These are phyloP conservation scores for Trichocladium uniseriatum DNA, from an alignment of 495 filamentous ascomycete genomes.

Conservation along the genomic window DNA sequence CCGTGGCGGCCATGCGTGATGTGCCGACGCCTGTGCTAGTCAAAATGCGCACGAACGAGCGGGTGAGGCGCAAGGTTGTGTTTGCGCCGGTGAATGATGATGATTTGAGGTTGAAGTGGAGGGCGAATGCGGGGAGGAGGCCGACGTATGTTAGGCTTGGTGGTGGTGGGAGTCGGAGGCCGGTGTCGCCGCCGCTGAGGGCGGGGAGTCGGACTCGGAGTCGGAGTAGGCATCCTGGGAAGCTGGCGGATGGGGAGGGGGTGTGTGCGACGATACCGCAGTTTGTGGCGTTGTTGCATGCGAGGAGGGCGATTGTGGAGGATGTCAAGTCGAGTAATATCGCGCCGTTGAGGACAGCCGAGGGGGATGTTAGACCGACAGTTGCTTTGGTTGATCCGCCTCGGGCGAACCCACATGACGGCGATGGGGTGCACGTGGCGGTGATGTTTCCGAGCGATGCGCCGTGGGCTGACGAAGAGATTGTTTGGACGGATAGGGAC, in stretches of 20 bases:
- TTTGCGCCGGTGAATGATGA: slow-evolving; percentile 17
- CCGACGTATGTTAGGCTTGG: slow-evolving; percentile 16
- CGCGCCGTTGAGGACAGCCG: neutral
- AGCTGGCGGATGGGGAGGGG: slow-evolving; percentile 13
- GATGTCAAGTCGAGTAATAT: slow-evolving; percentile 8
- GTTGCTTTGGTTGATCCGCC: slow-evolving; percentile 13
- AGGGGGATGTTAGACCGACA: neutral
- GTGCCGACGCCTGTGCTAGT: slow-evolving; percentile 17
- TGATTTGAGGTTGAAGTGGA: slow-evolving; percentile 15
- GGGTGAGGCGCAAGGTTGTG: slow-evolving; percentile 16
- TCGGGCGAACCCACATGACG: slow-evolving; percentile 11
- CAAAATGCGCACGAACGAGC: slow-evolving; percentile 16
- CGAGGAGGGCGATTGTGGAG: slow-evolving; percentile 16
- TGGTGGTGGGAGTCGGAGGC: neutral
- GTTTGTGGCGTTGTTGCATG: slow-evolving; percentile 21
- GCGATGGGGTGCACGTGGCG: slow-evolving; percentile 18
- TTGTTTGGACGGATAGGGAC: slow-evolving; percentile 18
- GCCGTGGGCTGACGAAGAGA: slow-evolving; percentile 18
- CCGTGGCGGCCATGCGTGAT: slow-evolving; percentile 21
- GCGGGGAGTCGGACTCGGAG: neutral
- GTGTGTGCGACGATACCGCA: slow-evolving; percentile 21
- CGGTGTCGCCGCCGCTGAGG: neutral
- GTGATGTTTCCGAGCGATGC: slow-evolving; percentile 19
- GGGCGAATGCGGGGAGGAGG: slow-evolving; percentile 10
- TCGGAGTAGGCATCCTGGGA: neutral